Conservation (phyloP, 139 green algal species). For the Bryopsis sp. region DNA sequence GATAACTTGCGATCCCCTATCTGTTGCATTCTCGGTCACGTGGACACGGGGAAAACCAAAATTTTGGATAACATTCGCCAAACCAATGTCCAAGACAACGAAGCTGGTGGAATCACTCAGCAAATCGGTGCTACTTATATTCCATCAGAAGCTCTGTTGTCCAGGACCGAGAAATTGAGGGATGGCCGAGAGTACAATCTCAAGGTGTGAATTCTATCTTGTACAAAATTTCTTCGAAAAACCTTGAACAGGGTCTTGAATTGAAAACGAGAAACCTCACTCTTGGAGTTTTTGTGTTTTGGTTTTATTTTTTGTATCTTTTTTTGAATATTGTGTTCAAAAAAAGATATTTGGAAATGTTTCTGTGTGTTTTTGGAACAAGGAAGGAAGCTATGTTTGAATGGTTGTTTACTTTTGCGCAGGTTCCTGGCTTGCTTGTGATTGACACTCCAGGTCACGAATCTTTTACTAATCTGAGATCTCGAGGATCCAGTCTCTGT, state of each 20-base stretch:
- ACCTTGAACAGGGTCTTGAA: too few species aligned
- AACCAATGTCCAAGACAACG: slow-evolving; percentile 96
- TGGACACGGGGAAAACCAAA: slow-evolving; percentile 99
- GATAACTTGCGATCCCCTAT: slow-evolving; percentile 91
- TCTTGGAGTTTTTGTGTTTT: background rate
- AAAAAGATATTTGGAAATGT: too few species aligned
- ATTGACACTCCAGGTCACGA: slow-evolving; percentile 98
- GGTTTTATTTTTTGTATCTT: too few species aligned
- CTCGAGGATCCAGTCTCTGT: slow-evolving; percentile 84
- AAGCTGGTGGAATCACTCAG: slow-evolving; percentile 98
- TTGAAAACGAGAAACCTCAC: background rate
- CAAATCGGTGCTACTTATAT: slow-evolving; percentile 99
- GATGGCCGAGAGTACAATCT: slow-evolving; percentile 22
- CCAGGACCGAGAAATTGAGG: slow-evolving; percentile 64
- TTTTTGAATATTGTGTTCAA: too few species aligned
- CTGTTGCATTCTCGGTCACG: slow-evolving; percentile 98
- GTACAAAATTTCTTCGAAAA: background rate
- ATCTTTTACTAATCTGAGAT: slow-evolving; percentile 94
- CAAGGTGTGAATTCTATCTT: slow-evolving; percentile 10
- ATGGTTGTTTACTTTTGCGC: background rate
- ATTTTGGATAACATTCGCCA: slow-evolving; percentile 96
- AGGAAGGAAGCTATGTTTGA: too few species aligned
- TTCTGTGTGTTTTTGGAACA: slow-evolving; percentile 54
- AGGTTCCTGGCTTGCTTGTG: slow-evolving; percentile 81
- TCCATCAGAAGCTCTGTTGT: slow-evolving; percentile 66